Evolutionary conservation across 345 rosid genomes (phyloP).

Genomic region (Capsella bursapastoris): DNA sequence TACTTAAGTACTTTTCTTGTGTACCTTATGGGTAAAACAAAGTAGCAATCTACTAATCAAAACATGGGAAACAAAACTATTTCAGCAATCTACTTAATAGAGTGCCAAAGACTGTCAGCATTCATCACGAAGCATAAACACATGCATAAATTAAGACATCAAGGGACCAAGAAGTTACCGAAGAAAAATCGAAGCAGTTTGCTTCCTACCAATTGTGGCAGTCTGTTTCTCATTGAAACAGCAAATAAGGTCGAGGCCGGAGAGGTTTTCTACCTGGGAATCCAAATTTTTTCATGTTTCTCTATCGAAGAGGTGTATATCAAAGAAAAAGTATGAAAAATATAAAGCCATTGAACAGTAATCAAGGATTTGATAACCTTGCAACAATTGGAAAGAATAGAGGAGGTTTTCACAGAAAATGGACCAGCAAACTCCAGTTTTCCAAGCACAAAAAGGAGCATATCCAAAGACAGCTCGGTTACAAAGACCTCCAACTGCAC

Average conservation of each 20-base stretch:
- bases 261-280: slow-evolving; percentile 82
- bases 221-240: slow-evolving; percentile 59
- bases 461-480: slow-evolving; percentile 81
- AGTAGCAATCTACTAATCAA: slow-evolving; percentile 16
- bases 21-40: slow-evolving; percentile 18
- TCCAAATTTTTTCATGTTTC: not conserved
- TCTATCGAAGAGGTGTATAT: slow-evolving; percentile 10
- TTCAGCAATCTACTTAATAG: slow-evolving; percentile 21
- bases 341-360: slow-evolving; percentile 19
- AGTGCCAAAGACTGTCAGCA: slow-evolving; percentile 24
- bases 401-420: slow-evolving; percentile 67
- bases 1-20: slow-evolving; percentile 27
- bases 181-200: slow-evolving; percentile 68
- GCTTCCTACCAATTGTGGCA: slow-evolving; percentile 61
- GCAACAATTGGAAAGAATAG: slow-evolving; percentile 76
- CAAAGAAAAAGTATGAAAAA: slow-evolving; percentile 6
- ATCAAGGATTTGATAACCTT: slow-evolving; percentile 57
- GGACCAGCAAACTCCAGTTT: slow-evolving; percentile 90
- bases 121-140: slow-evolving; percentile 13
- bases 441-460: slow-evolving; percentile 77
- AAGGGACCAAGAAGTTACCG: slow-evolving; percentile 57
- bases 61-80: slow-evolving; percentile 9
- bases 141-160: slow-evolving; percentile 27
- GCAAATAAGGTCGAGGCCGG: slow-evolving; percentile 72
- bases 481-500: slow-evolving; percentile 74